phyloP scores from a whole-genome alignment of 164 flowering plant genomes.

The grape (Vitis vinifera) region DNA sequence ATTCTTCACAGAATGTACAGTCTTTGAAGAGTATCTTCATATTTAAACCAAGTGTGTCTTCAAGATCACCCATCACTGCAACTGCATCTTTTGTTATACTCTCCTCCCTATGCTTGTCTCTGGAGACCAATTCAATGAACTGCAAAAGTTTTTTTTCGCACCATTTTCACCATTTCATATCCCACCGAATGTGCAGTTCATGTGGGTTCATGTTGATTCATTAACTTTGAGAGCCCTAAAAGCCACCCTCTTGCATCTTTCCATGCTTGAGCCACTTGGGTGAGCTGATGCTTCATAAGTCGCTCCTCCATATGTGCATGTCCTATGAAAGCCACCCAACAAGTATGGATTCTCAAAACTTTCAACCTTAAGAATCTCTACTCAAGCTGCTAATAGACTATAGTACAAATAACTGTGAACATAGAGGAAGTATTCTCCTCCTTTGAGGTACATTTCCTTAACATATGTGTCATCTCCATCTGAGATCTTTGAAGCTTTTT shows the following conservation, averaged over 20 bases:
- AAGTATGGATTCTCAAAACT: slow-evolving; percentile 75
- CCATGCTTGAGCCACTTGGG: too few relatives aligned
- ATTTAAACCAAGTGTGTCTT: slow-evolving; percentile 73
- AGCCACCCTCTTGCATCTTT: too few relatives aligned
- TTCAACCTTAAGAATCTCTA: slow-evolving; percentile 75
- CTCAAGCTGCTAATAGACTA: slow-evolving; percentile 94
- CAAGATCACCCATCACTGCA: slow-evolving; percentile 81
- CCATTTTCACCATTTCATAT: too few relatives aligned
- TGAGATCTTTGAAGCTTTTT: slow-evolving; percentile 56
- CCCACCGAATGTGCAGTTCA: too few relatives aligned
- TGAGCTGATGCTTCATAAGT: too few relatives aligned
- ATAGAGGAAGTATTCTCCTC: slow-evolving; percentile 75
- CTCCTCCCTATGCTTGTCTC: slow-evolving; percentile 50
- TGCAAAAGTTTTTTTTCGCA: too few relatives aligned
- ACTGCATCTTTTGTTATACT: slow-evolving; percentile 75
- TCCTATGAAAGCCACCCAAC: slow-evolving; percentile 38
- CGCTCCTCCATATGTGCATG: too few relatives aligned
- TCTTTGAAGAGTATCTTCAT: slow-evolving; percentile 46
- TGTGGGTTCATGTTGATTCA: too few relatives aligned
- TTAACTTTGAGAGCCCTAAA: too few relatives aligned
- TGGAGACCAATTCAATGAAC: too few relatives aligned
- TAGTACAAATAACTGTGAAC: slow-evolving; percentile 96
- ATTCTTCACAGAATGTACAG: slow-evolving; percentile 36
- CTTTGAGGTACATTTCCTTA: slow-evolving; percentile 72
- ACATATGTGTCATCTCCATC: slow-evolving; percentile 82